Conservation (phyloP, 169 alveolate genomes). For the Plasmodium billcollinsi region DNA sequence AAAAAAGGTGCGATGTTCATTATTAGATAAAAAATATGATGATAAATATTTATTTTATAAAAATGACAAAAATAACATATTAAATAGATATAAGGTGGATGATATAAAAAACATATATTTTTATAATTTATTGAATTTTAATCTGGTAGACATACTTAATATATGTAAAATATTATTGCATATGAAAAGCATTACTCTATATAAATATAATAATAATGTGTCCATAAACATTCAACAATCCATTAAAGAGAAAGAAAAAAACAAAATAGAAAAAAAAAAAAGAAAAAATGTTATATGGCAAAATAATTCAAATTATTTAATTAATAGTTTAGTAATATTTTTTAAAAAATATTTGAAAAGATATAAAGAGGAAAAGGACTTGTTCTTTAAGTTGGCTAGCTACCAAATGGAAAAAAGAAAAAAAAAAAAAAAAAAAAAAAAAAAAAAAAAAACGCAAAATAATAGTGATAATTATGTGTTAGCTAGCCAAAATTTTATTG, state of each 20-base stretch:
- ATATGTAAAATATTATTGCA: conserved; percentile 44
- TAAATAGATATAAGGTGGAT: conserved; percentile 48
- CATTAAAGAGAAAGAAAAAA: conserved; percentile 8
- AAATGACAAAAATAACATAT: conserved; percentile 3
- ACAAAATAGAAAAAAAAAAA: not conserved
- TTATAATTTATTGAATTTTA: conserved; percentile 39
- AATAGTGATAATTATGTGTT: not conserved
- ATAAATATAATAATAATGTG: conserved; percentile 33
- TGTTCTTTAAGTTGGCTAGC: not conserved
- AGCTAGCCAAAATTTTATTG: not conserved
- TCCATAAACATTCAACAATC: conserved; percentile 3
- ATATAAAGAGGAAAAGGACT: conserved; percentile 7
- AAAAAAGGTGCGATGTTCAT: not conserved
- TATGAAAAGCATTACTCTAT: conserved; percentile 21
- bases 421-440: conserved; percentile 7
- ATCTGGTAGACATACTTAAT: conserved; percentile 23
- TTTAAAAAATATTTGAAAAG: conserved; percentile 29
- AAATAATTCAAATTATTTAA: conserved; percentile 12
- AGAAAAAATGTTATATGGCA: not conserved
- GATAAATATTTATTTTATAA: not conserved
- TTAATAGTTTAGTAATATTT: conserved; percentile 25
- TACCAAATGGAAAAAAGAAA: not conserved
- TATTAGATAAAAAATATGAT: not conserved
- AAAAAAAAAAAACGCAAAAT: not conserved
- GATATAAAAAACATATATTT: conserved; percentile 27